A percentile compares a stretch with the other conserved stretches of the same genome.
Evolutionary conservation across 2,329 filamentous ascomycete genomes (phyloP).

Genomic region (Nemania serpens): DNA sequence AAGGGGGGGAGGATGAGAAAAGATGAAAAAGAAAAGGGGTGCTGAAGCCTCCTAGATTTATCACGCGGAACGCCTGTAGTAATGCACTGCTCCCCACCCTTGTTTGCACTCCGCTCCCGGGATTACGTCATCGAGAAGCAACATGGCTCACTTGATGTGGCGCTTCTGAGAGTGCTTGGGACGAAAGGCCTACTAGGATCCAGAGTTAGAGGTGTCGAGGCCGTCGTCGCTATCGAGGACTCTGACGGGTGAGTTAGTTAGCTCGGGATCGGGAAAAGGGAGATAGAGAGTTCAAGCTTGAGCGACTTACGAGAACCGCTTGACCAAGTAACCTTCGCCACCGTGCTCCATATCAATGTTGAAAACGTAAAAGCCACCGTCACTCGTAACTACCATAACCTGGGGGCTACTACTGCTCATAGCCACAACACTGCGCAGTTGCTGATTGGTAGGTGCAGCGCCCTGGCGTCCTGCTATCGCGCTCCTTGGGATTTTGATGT

Average conservation of each 20-base stretch:
- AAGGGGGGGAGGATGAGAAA: neutral
- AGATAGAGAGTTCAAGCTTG: neutral
- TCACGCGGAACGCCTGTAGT: slow-evolving; percentile 19
- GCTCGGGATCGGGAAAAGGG: neutral
- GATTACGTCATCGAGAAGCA: neutral
- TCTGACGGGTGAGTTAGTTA: slow-evolving; percentile 40
- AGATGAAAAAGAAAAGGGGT: neutral
- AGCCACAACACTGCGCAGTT: slow-evolving; percentile 88
- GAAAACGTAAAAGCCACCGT: slow-evolving; percentile 93
- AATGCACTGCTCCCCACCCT: slow-evolving; percentile 17
- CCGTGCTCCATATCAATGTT: slow-evolving; percentile 94
- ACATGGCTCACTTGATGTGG: neutral
- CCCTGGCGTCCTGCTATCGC: slow-evolving; percentile 39
- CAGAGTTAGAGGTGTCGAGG: slow-evolving; percentile 55
- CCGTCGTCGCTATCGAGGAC: slow-evolving; percentile 61
- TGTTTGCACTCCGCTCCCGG: neutral
- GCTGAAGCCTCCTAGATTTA: neutral
- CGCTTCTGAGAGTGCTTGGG: neutral
- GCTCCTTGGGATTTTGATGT: slow-evolving; percentile 83
- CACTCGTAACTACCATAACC: slow-evolving; percentile 97
- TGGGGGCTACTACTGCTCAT: slow-evolving; percentile 95
- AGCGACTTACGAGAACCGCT: slow-evolving; percentile 85
- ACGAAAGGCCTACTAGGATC: slow-evolving; percentile 36
- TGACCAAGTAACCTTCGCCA: slow-evolving; percentile 87
- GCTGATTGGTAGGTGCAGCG: slow-evolving; percentile 41